Evolutionary conservation across 306 rosid species (phyloP).

Genomic region (Castanospermum australe): DNA sequence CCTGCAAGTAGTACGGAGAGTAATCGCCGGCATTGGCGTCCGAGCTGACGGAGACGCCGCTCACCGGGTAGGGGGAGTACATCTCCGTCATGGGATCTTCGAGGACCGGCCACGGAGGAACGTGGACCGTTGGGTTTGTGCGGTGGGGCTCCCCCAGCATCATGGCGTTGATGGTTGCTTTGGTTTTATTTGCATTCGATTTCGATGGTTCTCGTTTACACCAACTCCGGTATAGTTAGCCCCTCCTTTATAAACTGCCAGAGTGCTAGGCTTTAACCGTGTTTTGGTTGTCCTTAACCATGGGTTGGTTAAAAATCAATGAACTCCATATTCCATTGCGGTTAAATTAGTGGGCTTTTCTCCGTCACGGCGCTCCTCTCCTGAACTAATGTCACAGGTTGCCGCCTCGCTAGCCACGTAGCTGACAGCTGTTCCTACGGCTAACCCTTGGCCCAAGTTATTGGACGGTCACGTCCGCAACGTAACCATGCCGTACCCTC

Average conservation of each 20-base stretch:
- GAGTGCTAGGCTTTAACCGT: constrained; percentile 29
- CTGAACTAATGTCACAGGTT: background rate
- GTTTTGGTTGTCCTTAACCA: constrained; percentile 42
- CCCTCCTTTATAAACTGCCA: constrained; percentile 50
- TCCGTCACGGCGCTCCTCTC: background rate
- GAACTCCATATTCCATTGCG: constrained; percentile 28
- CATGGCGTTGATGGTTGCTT: constrained; percentile 35
- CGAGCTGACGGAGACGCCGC: constrained; percentile 43
- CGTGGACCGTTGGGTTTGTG: constrained; percentile 58
- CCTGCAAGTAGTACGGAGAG: constrained; percentile 52
- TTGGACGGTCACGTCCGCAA: background rate
- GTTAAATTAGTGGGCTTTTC: constrained; percentile 35
- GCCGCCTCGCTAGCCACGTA: constrained; percentile 30
- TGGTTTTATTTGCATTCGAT: background rate
- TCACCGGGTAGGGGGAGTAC: constrained; percentile 44
- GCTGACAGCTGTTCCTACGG: background rate
- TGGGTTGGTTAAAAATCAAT: constrained; percentile 18
- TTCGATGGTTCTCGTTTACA: constrained; percentile 33
- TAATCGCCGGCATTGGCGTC: constrained; percentile 51
- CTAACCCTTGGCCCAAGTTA: background rate
- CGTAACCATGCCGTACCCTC: too few relatives aligned
- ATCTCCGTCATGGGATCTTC: constrained; percentile 53
- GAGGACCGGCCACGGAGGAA: constrained; percentile 62
- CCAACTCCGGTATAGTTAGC: constrained; percentile 27
- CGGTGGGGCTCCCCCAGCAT: constrained; percentile 75